Evolutionary conservation across 2,329 filamentous ascomycete genomes (phyloP).

Genomic region (Didymella lethalis): DNA sequence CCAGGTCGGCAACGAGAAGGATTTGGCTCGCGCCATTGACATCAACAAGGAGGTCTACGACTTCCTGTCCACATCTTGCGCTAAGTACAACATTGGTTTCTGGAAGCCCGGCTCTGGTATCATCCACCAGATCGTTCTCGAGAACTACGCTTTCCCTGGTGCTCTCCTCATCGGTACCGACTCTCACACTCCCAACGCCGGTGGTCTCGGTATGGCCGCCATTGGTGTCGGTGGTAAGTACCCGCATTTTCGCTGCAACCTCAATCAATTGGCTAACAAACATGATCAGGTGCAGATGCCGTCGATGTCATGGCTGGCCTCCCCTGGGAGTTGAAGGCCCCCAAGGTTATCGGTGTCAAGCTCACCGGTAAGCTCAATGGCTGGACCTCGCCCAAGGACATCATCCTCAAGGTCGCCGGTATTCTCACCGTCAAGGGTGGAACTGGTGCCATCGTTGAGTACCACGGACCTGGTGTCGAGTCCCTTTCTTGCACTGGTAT

Average conservation of each 20-base stretch:
- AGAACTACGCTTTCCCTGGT: constrained; percentile 99
- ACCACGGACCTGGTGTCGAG: constrained; percentile 75
- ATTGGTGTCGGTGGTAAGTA: constrained; percentile 83
- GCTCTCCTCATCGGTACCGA: constrained; percentile 97
- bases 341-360: constrained; percentile 95
- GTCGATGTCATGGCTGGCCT: constrained; percentile 98
- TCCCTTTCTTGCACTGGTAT: constrained; percentile 83
- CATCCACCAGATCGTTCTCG: constrained; percentile 97
- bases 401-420: constrained; percentile 96
- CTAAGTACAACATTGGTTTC: constrained; percentile 99
- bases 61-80: constrained; percentile 91
- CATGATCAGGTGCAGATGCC: constrained; percentile 75
- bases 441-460: constrained; percentile 89
- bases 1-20: constrained; percentile 89
- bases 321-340: constrained; percentile 98
- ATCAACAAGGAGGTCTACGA: constrained; percentile 99
- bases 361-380: constrained; percentile 88
- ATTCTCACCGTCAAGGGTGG: constrained; percentile 98
- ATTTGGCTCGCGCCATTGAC: constrained; percentile 85
- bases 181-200: constrained; percentile 96
- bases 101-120: constrained; percentile 99
- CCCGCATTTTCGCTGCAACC: neutral
- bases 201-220: constrained; percentile 92
- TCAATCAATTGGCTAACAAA: constrained; percentile 7
- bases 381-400: constrained; percentile 95